Base-by-base conservation (phyloP, 768 basidiomycete genomes). In the Suillus paluster region DNA sequence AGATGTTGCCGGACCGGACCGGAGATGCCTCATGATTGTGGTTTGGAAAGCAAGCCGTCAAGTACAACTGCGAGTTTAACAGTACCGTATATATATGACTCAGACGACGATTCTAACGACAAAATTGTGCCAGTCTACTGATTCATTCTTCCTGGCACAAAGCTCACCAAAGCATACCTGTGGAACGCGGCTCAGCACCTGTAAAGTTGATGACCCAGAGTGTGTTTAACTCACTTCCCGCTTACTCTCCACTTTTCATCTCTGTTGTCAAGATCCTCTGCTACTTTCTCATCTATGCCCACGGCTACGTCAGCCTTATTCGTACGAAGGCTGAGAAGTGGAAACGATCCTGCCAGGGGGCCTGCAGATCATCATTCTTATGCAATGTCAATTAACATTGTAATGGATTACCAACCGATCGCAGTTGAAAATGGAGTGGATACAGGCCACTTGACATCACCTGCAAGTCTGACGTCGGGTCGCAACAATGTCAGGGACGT, bases 231-330 rank as follows among this genome's bases (percentile, higher is more conserved):
- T 73, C 68, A 95, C 91, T 86, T 87, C 61, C 95, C 95, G 70
- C 86, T 87, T 9, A 88, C 82, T 56, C 92, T 78, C 95, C 94
- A 96, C 62, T 85, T 86, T 69, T 85, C 84, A 7, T 80, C 88
- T 64, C 79, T 83, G 34, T 75, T 74, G 68, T 95, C 91, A 4
- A 96, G 76, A 55, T 80, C 77, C 63, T 91, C 88, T 1, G 86
- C 93, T 1, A 86, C 76, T 0, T 88, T 89, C 66, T 86, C 44
- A 1, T 83, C 77, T 3, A 99, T 81, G 0, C 94, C 97, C 27
- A 93, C 94, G 7, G 89, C 91, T 2, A 97, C 95, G 70, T 98
- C 95, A 0, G 97, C 97, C 74, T 99, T 99, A 80, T 91, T 94
- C 1, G 97, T 99, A 19, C 97, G 84, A 62, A 98, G 77, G 69